These are phyloP conservation scores for Mollisia scopiformis DNA, from an alignment of 2,329 filamentous ascomycete genomes.

Conservation along the genomic window DNA sequence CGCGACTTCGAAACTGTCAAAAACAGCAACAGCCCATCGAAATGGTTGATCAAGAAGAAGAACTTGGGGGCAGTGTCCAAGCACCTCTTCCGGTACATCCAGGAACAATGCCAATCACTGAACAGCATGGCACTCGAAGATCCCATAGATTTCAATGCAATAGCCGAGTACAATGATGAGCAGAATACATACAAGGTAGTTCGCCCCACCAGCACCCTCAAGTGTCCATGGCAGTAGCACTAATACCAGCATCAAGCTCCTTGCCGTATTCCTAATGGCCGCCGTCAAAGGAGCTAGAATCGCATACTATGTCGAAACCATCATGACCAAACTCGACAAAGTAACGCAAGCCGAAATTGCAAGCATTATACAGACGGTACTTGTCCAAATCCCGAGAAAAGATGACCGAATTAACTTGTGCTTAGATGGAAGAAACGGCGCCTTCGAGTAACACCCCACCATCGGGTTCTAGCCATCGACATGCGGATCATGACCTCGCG, in stretches of 20 bases:
- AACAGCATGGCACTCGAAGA: constrained; percentile 52
- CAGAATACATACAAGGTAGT: constrained; percentile 56
- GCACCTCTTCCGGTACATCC: constrained; percentile 58
- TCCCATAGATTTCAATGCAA: constrained; percentile 56
- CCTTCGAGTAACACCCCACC: constrained; percentile 1
- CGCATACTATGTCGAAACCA: constrained; percentile 53
- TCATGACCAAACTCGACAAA: constrained; percentile 45
- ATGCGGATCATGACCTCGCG: constrained; percentile 36
- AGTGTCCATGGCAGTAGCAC: constrained; percentile 12
- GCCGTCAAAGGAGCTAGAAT: constrained; percentile 62
- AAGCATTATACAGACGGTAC: constrained; percentile 33
- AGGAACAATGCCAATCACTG: constrained; percentile 52
- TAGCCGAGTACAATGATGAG: constrained; percentile 58
- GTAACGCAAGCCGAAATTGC: constrained; percentile 45
- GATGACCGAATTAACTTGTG: not conserved
- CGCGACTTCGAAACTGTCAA: no score
- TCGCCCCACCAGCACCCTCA: not conserved
- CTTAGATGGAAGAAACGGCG: constrained; percentile 2
- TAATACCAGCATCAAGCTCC: constrained; percentile 49
- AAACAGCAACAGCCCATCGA: constrained; percentile 43
- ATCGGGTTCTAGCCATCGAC: not conserved
- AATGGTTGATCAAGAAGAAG: constrained; percentile 47
- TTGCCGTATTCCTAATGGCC: constrained; percentile 65
- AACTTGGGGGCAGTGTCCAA: constrained; percentile 58
- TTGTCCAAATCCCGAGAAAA: not conserved